Percentiles rank a stretch among this genome's conserved stretches.
Evolutionary conservation across 768 basidiomycete species (phyloP).

Genomic region (Galerina marginata): DNA sequence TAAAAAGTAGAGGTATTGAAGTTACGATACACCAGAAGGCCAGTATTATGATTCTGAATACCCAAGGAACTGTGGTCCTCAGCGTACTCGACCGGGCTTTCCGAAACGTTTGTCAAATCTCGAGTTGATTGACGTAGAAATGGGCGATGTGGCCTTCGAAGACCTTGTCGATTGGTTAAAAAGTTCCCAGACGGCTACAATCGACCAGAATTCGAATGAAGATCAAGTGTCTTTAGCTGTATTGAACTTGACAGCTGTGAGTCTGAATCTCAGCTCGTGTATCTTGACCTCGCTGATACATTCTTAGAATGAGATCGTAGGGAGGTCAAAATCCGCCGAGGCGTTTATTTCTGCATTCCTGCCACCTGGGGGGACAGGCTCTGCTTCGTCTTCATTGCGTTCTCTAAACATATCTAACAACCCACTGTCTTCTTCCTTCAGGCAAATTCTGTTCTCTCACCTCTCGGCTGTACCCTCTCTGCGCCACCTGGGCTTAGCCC

Average conservation of each 20-base stretch:
- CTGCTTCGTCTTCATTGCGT: not conserved
- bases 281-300: not conserved
- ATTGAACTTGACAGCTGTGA: slow-evolving; percentile 14
- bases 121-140: slow-evolving; percentile 13
- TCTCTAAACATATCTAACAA: slow-evolving; percentile 21
- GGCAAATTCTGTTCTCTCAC: slow-evolving; percentile 12
- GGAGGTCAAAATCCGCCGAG: slow-evolving; percentile 16
- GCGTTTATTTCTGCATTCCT: slow-evolving; percentile 12
- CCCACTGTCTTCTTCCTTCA: slow-evolving; percentile 21
- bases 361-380: not conserved
- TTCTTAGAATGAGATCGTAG: slow-evolving; percentile 21
- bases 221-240: not conserved
- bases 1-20: not conserved
- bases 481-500: slow-evolving; percentile 9
- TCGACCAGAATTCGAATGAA: not conserved
- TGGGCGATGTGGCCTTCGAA: slow-evolving; percentile 19
- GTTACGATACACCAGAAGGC: too few relatives aligned
- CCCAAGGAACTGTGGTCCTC: too few relatives aligned
- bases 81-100: not conserved
- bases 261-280: not conserved
- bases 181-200: slow-evolving; percentile 4
- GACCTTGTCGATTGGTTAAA: slow-evolving; percentile 20
- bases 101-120: slow-evolving; percentile 13
- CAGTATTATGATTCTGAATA: too few relatives aligned
- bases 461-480: not conserved